Conservation (phyloP, 495 filamentous ascomycete species). For the Aspergillus indologenus region DNA sequence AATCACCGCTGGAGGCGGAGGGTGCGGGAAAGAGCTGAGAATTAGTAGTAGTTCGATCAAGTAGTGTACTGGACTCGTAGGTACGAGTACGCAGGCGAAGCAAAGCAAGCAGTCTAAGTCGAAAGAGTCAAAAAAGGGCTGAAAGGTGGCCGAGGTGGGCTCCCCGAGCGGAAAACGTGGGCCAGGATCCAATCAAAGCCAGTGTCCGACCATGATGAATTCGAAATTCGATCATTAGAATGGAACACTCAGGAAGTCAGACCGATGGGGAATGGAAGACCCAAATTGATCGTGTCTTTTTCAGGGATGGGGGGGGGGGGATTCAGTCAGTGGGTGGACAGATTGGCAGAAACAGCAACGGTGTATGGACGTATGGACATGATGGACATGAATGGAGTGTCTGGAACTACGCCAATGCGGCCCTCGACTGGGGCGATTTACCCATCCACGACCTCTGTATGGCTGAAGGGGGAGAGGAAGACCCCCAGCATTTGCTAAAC, state of each 20-base stretch:
- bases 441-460: slow-evolving; percentile 12
- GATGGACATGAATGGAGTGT: slow-evolving; percentile 6
- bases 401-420: slow-evolving; percentile 7
- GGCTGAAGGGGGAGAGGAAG: background rate
- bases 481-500: slow-evolving; percentile 2
- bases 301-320: slow-evolving; percentile 6
- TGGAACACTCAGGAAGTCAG: background rate
- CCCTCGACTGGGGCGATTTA: slow-evolving; percentile 15
- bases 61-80: no score
- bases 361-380: no score
- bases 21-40: background rate
- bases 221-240: background rate
- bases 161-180: slow-evolving; percentile 2
- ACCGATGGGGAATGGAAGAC: background rate
- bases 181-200: slow-evolving; percentile 3
- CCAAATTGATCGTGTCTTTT: slow-evolving; percentile 1
- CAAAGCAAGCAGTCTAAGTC: background rate
- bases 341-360: background rate
- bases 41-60: background rate
- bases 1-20: background rate
- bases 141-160: background rate
- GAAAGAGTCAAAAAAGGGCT: slow-evolving; percentile 5
- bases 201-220: background rate
- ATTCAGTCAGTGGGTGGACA: slow-evolving; percentile 1
- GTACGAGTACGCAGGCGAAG: background rate